Conservation (phyloP, 345 rosid genomes). For the Clarkia xantiana region DNA sequence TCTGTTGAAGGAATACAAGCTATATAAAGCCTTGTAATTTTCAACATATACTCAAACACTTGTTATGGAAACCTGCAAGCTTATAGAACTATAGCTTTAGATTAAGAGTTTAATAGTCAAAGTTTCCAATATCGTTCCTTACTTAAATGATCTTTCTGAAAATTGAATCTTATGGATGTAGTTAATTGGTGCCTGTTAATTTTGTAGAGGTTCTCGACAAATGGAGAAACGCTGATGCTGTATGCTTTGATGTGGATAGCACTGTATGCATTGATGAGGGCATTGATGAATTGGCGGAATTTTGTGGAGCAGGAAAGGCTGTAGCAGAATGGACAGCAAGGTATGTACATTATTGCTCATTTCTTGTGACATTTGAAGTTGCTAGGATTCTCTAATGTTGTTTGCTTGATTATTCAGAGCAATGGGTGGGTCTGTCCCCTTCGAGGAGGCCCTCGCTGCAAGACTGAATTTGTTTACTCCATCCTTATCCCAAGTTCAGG, state of each 20-base stretch:
- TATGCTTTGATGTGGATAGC: conserved; percentile 98
- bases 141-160: background rate
- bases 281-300: conserved; percentile 92
- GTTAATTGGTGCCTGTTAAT: conserved; percentile 13
- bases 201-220: conserved; percentile 50
- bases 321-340: conserved; percentile 97
- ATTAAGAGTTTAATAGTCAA: no score
- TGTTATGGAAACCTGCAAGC: no score
- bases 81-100: no score
- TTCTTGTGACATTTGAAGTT: background rate
- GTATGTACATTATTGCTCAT: conserved; percentile 16
- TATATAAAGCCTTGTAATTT: no score
- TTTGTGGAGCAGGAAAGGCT: conserved; percentile 95
- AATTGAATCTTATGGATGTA: conserved; percentile 2
- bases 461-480: conserved; percentile 80
- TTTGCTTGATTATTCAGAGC: conserved; percentile 35
- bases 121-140: no score
- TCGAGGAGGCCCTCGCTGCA: conserved; percentile 89
- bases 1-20: no score
- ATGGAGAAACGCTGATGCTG: conserved; percentile 69
- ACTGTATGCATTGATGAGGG: conserved; percentile 95
- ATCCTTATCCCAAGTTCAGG: conserved; percentile 58
- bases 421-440: conserved; percentile 93
- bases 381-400: background rate
- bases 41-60: no score